Evolutionary conservation across 805 yeast genomes (phyloP), one percentile per base, ranked within the genome.

Genomic region (Metschnikowia cubensis): DNA sequence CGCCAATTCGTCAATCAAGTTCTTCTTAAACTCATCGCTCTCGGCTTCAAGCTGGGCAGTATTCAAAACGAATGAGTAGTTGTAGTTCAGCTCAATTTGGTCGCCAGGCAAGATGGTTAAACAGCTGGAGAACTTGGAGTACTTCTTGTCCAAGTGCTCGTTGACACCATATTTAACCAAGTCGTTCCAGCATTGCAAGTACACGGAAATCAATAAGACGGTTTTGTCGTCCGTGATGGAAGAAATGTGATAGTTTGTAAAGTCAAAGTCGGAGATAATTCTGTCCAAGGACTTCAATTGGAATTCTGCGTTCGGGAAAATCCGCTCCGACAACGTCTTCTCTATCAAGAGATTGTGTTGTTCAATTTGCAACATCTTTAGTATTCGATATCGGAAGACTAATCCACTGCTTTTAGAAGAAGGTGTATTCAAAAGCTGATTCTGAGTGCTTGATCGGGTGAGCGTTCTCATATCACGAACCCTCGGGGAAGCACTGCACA

Each of bases 261-360:
- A 89, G 69, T 94, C 99, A 61, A 94, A 94, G 73, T 94, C 99
- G 36, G 96, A 85, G 55, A 94, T 81, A 54, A 92, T 83, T 67
- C 97, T 82, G 69, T 94, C 97, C 55, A 89, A 74, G 5, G 81
- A 70, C 44, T 77, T 71, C 39, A 58, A 50, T 22, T 55, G 45
- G 1, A 58, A 54, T 14, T 46, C 59, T 2, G 59, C 50, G 20
- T 74, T 83, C 22, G 74, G 70, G 21, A 73, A 66, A 47, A 87
- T 71, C 45, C 90, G 81, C 64, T 87, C 96, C 33, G 82, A 78
- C 56, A 94, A 77, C 1, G 96, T 83, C 57, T 88, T 85, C 64
- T 89, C 83, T 57, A 94, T 77, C 60, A 95, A 79, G 48, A 90
- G 76, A 64, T 94, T 94, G 64, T 87, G 84, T 56, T 86, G 85